These are phyloP conservation scores for Rehmannia glutinosa DNA, from an alignment of 257 asterid genomes.

Conservation along the genomic window DNA sequence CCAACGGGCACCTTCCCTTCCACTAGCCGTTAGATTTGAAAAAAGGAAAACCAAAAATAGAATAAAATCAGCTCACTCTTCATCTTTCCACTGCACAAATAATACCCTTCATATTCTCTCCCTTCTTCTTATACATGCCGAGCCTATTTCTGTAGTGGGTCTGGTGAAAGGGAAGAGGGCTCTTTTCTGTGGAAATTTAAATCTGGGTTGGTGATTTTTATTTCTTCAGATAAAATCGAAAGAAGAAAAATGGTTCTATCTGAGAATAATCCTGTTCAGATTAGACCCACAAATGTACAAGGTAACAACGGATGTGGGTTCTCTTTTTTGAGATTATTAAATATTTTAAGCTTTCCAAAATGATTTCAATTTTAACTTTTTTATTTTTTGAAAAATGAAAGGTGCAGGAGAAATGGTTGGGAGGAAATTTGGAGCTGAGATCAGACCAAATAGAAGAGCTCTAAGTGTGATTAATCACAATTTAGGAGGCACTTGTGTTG, in stretches of 20 bases:
- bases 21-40: constrained; percentile 88
- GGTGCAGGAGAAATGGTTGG: constrained; percentile 43
- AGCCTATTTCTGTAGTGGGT: constrained; percentile 12
- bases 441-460: constrained; percentile 58
- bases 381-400: constrained; percentile 16
- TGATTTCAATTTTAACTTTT: not conserved
- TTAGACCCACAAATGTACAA: constrained; percentile 39
- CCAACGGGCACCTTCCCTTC: constrained; percentile 39
- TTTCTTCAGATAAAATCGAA: constrained; percentile 14
- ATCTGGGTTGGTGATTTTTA: constrained; percentile 3
- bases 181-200: not conserved
- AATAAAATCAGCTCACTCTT: not conserved
- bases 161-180: constrained; percentile 18
- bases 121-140: constrained; percentile 8
- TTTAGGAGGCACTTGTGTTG: constrained; percentile 36
- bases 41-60: constrained; percentile 12
- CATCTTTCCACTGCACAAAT: constrained; percentile 33
- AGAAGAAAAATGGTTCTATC: constrained; percentile 38
- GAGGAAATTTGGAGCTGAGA: constrained; percentile 64
- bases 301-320: too few relatives aligned
- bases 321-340: too few relatives aligned
- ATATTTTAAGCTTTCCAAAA: not conserved
- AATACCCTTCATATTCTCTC: constrained; percentile 26
- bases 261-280: constrained; percentile 45
- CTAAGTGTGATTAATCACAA: constrained; percentile 61